A percentile compares a stretch with the other conserved stretches of the same genome.
phyloP scores from a whole-genome alignment of 2,329 filamentous ascomycete species.

The Diplodia seriata region DNA sequence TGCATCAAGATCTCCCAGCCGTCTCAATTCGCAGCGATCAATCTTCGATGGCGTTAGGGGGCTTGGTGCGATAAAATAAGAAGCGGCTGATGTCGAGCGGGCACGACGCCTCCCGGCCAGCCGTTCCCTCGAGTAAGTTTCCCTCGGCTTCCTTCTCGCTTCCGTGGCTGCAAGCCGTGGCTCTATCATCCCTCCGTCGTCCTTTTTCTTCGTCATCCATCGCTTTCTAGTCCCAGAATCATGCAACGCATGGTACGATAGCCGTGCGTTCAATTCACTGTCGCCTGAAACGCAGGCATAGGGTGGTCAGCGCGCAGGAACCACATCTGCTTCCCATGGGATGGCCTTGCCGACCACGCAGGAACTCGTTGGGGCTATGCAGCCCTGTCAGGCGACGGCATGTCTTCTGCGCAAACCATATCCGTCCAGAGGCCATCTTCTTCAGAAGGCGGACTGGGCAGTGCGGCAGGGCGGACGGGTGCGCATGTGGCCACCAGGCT shows the following conservation, averaged over 20 bases:
- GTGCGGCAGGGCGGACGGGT: slow-evolving; percentile 13
- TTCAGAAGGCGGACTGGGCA: background rate
- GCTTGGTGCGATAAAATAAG: slow-evolving; percentile 19
- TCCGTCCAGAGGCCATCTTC: slow-evolving; percentile 12
- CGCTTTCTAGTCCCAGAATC: background rate
- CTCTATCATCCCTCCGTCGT: background rate
- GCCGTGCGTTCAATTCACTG: background rate
- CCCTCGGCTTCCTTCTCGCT: slow-evolving; percentile 5
- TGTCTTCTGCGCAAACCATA: slow-evolving; percentile 14
- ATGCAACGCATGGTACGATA: slow-evolving; percentile 15
- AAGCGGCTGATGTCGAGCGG: slow-evolving; percentile 15
- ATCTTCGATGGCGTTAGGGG: slow-evolving; percentile 18
- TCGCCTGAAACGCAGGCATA: background rate
- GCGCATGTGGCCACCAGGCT: slow-evolving; percentile 8
- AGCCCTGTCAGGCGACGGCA: slow-evolving; percentile 26
- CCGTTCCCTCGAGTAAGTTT: background rate
- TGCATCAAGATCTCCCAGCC: slow-evolving; percentile 21
- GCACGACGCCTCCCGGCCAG: slow-evolving; percentile 14
- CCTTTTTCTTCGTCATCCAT: background rate
- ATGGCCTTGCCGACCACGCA: slow-evolving; percentile 12
- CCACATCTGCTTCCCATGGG: slow-evolving; percentile 15
- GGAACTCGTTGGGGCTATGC: slow-evolving; percentile 26
- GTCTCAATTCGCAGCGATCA: slow-evolving; percentile 4
- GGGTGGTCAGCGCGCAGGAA: slow-evolving; percentile 23
- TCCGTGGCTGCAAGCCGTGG: background rate